Evolutionary conservation across 2,329 filamentous ascomycete genomes (phyloP).

Genomic region (Xylariaceae sp.): DNA sequence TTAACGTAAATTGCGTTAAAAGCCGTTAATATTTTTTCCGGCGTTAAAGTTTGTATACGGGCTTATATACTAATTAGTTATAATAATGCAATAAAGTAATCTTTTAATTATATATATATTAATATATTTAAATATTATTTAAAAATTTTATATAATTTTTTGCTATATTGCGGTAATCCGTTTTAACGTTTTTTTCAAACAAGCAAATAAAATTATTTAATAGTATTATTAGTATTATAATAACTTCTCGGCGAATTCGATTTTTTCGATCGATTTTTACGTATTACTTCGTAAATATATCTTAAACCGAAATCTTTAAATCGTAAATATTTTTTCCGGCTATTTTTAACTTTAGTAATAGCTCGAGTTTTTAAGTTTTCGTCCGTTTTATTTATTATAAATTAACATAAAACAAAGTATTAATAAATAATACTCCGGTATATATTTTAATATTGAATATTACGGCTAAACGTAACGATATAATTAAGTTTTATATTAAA

Average conservation of each 20-base stretch:
- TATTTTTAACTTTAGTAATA: constrained; percentile 7
- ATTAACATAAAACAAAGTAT: constrained; percentile 4
- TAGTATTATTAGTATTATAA: background rate
- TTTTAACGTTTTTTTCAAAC: background rate
- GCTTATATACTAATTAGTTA: too few relatives aligned
- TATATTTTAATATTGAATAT: background rate
- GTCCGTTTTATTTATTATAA: background rate
- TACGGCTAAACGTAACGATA: too few relatives aligned
- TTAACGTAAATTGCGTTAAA: too few relatives aligned
- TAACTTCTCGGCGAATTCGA: constrained; percentile 5
- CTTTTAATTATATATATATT: constrained; percentile 3
- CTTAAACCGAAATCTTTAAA: constrained; percentile 4
- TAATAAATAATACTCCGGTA: constrained; percentile 1
- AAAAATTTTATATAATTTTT: constrained; percentile 5
- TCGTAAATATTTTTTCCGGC: constrained; percentile 1
- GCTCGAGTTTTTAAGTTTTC: background rate
- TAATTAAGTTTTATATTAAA: background rate
- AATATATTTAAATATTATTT: constrained; percentile 1
- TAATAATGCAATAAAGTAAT: background rate
- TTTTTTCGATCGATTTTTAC: constrained; percentile 3
- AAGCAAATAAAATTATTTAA: constrained; percentile 3
- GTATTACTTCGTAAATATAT: background rate
- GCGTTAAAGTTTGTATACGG: too few relatives aligned
- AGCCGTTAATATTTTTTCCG: too few relatives aligned
- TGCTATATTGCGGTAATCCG: constrained; percentile 1